Evolutionary conservation across 768 basidiomycete genomes (phyloP).

Genomic region (Clitopilus hobsonii): DNA sequence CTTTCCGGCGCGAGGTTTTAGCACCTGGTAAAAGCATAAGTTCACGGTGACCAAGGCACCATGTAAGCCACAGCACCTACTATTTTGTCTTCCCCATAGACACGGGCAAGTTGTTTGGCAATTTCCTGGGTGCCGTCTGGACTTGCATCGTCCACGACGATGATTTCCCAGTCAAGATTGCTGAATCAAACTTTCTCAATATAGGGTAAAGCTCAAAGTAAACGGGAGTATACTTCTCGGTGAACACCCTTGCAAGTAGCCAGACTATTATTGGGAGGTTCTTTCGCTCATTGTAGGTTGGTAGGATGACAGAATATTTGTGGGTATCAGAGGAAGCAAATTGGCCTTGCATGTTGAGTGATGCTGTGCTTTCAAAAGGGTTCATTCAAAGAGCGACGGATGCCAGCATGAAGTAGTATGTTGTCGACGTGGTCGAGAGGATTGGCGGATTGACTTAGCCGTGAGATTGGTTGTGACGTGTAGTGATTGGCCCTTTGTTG

Average conservation of each 20-base stretch:
- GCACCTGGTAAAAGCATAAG: slow-evolving; percentile 37
- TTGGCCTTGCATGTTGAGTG: slow-evolving; percentile 64
- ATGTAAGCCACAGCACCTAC: slow-evolving; percentile 33
- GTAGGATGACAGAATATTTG: slow-evolving; percentile 90
- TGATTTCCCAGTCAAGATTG: slow-evolving; percentile 78
- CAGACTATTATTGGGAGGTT: slow-evolving; percentile 87
- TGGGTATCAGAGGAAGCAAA: slow-evolving; percentile 48
- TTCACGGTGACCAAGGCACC: neutral
- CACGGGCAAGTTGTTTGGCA: slow-evolving; percentile 67
- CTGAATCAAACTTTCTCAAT: slow-evolving; percentile 31
- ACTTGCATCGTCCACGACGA: slow-evolving; percentile 89
- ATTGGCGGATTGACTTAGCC: slow-evolving; percentile 1
- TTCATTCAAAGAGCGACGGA: slow-evolving; percentile 41
- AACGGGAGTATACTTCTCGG: slow-evolving; percentile 56
- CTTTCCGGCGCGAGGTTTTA: slow-evolving; percentile 87
- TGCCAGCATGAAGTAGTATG: slow-evolving; percentile 7
- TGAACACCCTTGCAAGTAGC: slow-evolving; percentile 75
- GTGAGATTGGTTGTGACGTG: slow-evolving; percentile 3
- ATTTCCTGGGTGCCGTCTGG: slow-evolving; percentile 92
- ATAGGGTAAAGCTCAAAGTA: neutral
- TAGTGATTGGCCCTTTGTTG: neutral
- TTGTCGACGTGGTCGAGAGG: slow-evolving; percentile 8
- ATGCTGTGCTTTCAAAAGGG: slow-evolving; percentile 54
- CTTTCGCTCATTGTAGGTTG: slow-evolving; percentile 92
- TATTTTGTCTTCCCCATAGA: slow-evolving; percentile 84